Conservation (phyloP, 2,329 filamentous ascomycete species). For the Sordariomycetes sp. region DNA sequence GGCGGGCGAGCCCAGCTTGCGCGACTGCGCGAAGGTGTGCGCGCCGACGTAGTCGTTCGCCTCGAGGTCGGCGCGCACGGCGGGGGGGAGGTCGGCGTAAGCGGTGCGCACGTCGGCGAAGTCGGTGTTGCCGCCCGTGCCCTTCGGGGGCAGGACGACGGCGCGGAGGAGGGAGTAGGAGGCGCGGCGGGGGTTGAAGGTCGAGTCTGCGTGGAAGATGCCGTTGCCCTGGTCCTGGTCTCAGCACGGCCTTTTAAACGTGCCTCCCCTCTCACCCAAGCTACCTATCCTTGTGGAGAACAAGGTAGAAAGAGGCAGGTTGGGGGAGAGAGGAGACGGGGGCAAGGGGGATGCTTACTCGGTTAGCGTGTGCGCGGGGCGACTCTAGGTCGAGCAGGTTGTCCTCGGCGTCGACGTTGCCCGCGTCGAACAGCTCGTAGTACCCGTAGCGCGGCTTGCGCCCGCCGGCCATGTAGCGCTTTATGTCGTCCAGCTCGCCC, state of each 20-base stretch:
- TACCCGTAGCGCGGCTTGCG: slow-evolving; percentile 34
- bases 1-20: slow-evolving; percentile 37
- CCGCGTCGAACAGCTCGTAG: slow-evolving; percentile 45
- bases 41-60: slow-evolving; percentile 30
- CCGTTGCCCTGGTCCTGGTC: slow-evolving; percentile 26
- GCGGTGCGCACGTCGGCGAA: slow-evolving; percentile 43
- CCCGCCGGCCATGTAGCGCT: slow-evolving; percentile 32
- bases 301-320: no score
- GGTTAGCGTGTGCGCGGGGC: slow-evolving; percentile 26
- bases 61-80: slow-evolving; percentile 21
- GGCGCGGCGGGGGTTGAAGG: slow-evolving; percentile 43
- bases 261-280: no score
- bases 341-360: slow-evolving; percentile 14
- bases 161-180: slow-evolving; percentile 40
- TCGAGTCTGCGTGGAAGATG: slow-evolving; percentile 44
- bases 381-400: slow-evolving; percentile 26
- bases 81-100: slow-evolving; percentile 30
- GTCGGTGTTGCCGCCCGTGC: slow-evolving; percentile 37
- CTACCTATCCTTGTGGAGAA: no score
- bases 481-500: slow-evolving; percentile 45
- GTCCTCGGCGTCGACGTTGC: slow-evolving; percentile 40
- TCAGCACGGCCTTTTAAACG: not conserved
- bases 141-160: slow-evolving; percentile 33
- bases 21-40: slow-evolving; percentile 41
- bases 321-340: not conserved